Conservation (phyloP, 768 basidiomycete species). For the Mycena filopes region DNA sequence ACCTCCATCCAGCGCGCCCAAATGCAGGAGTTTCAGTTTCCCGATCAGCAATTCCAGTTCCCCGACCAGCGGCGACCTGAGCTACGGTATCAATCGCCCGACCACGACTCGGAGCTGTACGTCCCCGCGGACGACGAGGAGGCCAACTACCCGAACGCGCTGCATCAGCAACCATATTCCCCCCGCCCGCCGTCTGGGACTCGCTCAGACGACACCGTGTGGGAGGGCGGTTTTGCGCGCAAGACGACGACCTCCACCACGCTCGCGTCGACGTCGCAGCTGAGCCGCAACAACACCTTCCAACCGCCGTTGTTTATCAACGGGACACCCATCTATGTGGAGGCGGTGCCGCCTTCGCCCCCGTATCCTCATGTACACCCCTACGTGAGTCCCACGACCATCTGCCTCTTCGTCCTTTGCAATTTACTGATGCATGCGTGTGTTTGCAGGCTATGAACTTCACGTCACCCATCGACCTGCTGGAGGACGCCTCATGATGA, state of each 20-base stretch:
- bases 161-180: slow-evolving; percentile 6
- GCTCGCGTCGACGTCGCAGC: slow-evolving; percentile 31
- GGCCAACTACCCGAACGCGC: too few relatives aligned
- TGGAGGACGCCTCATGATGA: slow-evolving; percentile 25
- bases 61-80: neutral
- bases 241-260: slow-evolving; percentile 28
- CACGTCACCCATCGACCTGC: slow-evolving; percentile 53
- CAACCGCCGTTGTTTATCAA: slow-evolving; percentile 11
- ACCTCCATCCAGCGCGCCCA: slow-evolving; percentile 17
- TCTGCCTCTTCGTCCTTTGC: slow-evolving; percentile 5
- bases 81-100: neutral
- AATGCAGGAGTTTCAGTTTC: slow-evolving; percentile 5
- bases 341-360: slow-evolving; percentile 18
- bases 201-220: slow-evolving; percentile 44
- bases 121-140: slow-evolving; percentile 20
- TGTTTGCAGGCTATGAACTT: slow-evolving; percentile 51
- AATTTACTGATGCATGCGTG: slow-evolving; percentile 17
- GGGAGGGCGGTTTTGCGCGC: slow-evolving; percentile 36
- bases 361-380: slow-evolving; percentile 50
- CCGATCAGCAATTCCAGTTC: neutral
- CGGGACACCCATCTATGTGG: slow-evolving; percentile 28
- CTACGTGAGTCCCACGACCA: slow-evolving; percentile 48
- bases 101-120: slow-evolving; percentile 22
- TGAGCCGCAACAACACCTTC: slow-evolving; percentile 21
- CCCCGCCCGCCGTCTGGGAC: slow-evolving; percentile 41